Evolutionary conservation across 306 rosid genomes (phyloP).

Genomic region (Acacia confusa): DNA sequence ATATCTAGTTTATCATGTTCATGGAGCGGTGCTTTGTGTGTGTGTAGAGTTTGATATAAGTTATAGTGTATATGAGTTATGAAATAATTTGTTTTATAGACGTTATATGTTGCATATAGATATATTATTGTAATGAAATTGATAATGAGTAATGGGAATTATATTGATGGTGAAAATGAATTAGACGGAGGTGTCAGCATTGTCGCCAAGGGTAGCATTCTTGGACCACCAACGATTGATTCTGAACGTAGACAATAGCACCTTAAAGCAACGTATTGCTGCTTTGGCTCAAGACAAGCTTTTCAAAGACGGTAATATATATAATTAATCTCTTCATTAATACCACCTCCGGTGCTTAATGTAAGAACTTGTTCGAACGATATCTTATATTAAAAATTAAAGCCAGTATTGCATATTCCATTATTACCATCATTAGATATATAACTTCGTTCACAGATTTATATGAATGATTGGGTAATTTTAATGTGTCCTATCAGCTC

Average conservation of each 20-base stretch:
- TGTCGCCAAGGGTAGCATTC: constrained; percentile 73
- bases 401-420: neutral
- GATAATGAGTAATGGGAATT: neutral
- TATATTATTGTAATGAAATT: neutral
- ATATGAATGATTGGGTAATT: neutral
- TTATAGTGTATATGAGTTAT: neutral
- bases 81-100: neutral
- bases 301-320: constrained; percentile 60
- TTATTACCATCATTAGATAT: neutral
- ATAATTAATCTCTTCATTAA: neutral
- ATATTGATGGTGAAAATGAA: neutral
- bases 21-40: neutral
- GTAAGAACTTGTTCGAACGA: too few relatives aligned
- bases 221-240: constrained; percentile 77
- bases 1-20: neutral
- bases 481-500: neutral
- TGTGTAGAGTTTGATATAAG: too few relatives aligned
- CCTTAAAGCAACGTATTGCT: constrained; percentile 71
- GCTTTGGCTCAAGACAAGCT: constrained; percentile 77
- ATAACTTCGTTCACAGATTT: neutral
- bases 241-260: constrained; percentile 66
- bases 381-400: too few relatives aligned
- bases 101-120: neutral
- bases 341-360: neutral
- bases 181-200: constrained; percentile 72